Conservation (phyloP, 2,329 filamentous ascomycete genomes). For the Biscogniauxia mediterranea region DNA sequence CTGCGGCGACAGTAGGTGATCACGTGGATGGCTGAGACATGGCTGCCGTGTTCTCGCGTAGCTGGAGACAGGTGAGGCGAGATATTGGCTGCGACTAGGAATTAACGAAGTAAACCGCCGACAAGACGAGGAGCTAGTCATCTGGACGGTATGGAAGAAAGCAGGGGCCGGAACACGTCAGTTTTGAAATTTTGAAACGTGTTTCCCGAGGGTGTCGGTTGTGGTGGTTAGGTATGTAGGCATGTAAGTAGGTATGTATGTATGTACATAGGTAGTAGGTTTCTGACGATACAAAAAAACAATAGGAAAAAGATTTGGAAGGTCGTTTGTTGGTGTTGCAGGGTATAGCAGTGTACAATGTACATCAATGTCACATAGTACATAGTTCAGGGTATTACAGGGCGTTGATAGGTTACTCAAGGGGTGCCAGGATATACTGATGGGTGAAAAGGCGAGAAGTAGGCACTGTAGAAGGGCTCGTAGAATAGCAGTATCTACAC, state of each 20-base stretch:
- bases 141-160: conserved; percentile 14
- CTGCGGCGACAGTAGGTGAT: conserved; percentile 3
- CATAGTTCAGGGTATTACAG: too few relatives aligned
- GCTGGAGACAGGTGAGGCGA: background rate
- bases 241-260: too few relatives aligned
- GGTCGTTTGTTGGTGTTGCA: background rate
- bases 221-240: background rate
- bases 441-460: too few relatives aligned
- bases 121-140: conserved; percentile 19
- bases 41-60: background rate
- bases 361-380: too few relatives aligned
- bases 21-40: conserved; percentile 14
- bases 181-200: background rate
- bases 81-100: conserved; percentile 15
- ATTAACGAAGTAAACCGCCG: conserved; percentile 24
- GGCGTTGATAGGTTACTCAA: too few relatives aligned
- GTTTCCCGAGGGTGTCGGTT: background rate
- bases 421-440: too few relatives aligned
- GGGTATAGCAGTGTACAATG: background rate
- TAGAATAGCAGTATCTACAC: too few relatives aligned
- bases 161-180: background rate
- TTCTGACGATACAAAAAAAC: background rate
- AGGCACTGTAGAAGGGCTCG: too few relatives aligned
- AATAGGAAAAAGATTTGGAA: conserved; percentile 3
- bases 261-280: background rate